Evolutionary conservation across 257 asterid species (phyloP), one percentile per base, ranked within the genome.

Genomic region (Lithospermum erythrorhizon): DNA sequence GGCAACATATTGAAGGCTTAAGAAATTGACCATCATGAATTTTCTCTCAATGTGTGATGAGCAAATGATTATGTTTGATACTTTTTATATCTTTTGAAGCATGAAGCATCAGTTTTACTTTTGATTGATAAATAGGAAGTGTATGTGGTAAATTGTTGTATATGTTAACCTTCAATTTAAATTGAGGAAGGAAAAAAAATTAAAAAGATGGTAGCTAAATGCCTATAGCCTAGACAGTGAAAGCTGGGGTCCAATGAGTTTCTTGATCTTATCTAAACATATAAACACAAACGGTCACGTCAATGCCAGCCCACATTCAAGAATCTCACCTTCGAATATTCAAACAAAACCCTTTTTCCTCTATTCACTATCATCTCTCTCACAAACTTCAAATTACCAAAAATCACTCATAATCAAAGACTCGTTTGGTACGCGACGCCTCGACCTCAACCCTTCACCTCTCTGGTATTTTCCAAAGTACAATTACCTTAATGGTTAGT

Each of bases 351-450:
- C 14, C 32, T 55, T 14, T 59, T 20, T 10, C 27, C 64, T 59
- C 30, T 5, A 6, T 57, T 57, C 37, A 21, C 47, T n/a, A n/a
- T n/a, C n/a, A n/a, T 58, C 45, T 32, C 45, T 32, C 45, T 32
- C 45, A 32, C 45, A 32, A 5, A 30, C 4, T 30, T 7, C 4
- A 37, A 25, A 58, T 8, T 9, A 11, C 45, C 13, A 2, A 25
- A 17, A 58, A 65, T 71, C 48, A 37, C 16, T 37, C 48, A 37
- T 52, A 23, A 56, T 19, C 60, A 58, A 67, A 75, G 75, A 78
- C 75, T 78, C 80, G 62, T 64, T 15, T 30, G 17, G 65, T 68
- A 70, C 72, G 87, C 80, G 87, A 81, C 87, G 84, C 60, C 82
- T 65, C 82, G 87, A 77, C 78, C 72, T 67, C 76, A 82, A 58